Base-by-base conservation (phyloP, 768 basidiomycete genomes). In the Trametes villosa region DNA sequence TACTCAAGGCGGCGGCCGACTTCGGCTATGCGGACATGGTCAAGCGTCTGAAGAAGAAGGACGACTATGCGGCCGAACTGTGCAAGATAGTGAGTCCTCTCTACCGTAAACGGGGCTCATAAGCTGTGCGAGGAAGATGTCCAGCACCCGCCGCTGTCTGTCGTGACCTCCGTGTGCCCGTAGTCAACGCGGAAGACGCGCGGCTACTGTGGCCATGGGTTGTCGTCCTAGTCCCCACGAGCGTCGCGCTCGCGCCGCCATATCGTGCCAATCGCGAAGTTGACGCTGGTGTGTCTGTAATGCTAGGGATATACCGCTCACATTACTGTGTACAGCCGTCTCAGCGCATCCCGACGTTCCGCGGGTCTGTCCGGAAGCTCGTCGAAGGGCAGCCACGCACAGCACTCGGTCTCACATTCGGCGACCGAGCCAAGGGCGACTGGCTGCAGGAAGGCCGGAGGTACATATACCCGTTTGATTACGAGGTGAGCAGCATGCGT, bases 381-480 rank as follows among this genome's bases (percentile, higher is more conserved):
- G 41, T 13, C 1, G 41, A 44, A 4, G 41, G 53, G 2, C 29
- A 29, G 27, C 20, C n/a, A 6, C 7, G 29, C 9, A 31, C 41
- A 4, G 27, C 53, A 4, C 33, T 30, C 29, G 41, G 41, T 20
- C 40, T 53, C 2, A n/a, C 6, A 6, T 30, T n/a, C 17, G 52
- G 52, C 15, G 27, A 53, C n/a, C 18, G 9, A 9, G 41, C 9
- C 1, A 26, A n/a, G n/a, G 52, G 24, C 17, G 38, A 53, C 18
- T 53, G 52, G 52, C 52, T 53, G 2, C 26, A 41, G n/a, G 26
- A 53, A 4, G 41, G 41, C 15, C 26, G 5, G 9, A n/a, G 41
- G 4, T 53, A 53, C 29, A 53, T 53, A 29, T 47, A 53, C 27
- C 52, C 40, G 9, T 30, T 29, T 27, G n/a, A 53, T 17, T 53